Conservation (phyloP, 2,329 filamentous ascomycete genomes). For the Acephala macrosclerotiorum region DNA sequence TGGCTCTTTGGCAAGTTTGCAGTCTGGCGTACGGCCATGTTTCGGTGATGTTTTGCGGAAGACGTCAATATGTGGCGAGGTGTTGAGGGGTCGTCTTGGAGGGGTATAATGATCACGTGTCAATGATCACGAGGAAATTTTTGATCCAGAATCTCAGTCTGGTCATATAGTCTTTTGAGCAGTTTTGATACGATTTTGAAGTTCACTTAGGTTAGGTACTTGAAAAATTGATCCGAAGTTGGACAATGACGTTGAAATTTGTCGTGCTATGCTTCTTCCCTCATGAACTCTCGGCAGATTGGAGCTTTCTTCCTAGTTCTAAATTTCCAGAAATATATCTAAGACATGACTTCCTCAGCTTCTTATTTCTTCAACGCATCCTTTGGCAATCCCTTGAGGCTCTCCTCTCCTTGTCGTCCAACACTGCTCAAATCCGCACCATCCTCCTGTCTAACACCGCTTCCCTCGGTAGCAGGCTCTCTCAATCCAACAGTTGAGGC, state of each 20-base stretch:
- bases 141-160: neutral
- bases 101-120: conserved; percentile 5
- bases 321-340: neutral
- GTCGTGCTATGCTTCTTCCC: neutral
- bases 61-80: conserved; percentile 10
- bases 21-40: neutral
- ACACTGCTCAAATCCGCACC: conserved; percentile 64
- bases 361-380: conserved; percentile 48
- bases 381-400: conserved; percentile 61
- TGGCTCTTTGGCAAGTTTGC: neutral
- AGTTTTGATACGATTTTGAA: too few relatives aligned
- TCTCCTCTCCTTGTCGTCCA: conserved; percentile 68
- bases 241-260: neutral
- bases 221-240: neutral
- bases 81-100: conserved; percentile 3
- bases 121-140: neutral
- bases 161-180: too few relatives aligned
- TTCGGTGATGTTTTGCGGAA: conserved; percentile 2
- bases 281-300: neutral
- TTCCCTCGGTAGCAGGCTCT: conserved; percentile 65
- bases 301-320: neutral
- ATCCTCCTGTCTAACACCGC: conserved; percentile 55
- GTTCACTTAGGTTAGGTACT: too few relatives aligned
- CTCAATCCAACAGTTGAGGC: conserved; percentile 60
- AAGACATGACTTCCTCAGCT: neutral